Percentiles rank a stretch among this genome's conserved stretches.
These are phyloP conservation scores for Phaeosphaeriaceae sp. DNA, from an alignment of 2,329 filamentous ascomycete genomes.

Conservation along the genomic window DNA sequence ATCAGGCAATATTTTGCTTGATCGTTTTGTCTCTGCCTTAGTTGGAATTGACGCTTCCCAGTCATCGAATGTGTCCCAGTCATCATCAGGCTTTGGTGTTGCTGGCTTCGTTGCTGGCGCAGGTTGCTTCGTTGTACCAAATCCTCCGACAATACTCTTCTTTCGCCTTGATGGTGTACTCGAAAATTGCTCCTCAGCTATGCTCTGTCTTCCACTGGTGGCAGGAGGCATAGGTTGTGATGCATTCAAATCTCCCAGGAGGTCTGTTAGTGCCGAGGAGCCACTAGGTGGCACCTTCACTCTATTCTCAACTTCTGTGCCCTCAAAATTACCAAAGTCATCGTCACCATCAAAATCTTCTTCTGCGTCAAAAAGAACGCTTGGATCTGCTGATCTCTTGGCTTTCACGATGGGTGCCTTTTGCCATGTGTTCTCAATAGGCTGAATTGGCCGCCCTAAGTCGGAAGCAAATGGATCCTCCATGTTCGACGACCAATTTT, in stretches of 20 bases:
- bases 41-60: slow-evolving; percentile 47
- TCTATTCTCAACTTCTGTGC: slow-evolving; percentile 17
- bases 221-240: slow-evolving; percentile 22
- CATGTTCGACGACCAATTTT: slow-evolving; percentile 4
- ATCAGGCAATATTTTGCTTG: slow-evolving; percentile 4
- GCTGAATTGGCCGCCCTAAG: slow-evolving; percentile 8
- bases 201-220: not conserved
- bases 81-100: slow-evolving; percentile 35
- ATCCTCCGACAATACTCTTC: slow-evolving; percentile 17
- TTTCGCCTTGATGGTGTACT: slow-evolving; percentile 11
- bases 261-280: slow-evolving; percentile 30
- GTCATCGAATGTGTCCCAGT: slow-evolving; percentile 56
- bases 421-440: slow-evolving; percentile 26
- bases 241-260: slow-evolving; percentile 35
- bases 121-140: slow-evolving; percentile 10
- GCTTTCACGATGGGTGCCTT: slow-evolving; percentile 37
- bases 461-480: slow-evolving; percentile 22
- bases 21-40: slow-evolving; percentile 12
- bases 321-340: slow-evolving; percentile 48
- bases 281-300: slow-evolving; percentile 5
- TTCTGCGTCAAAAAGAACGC: slow-evolving; percentile 50
- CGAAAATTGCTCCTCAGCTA: not conserved
- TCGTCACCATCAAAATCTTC: slow-evolving; percentile 45
- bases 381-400: slow-evolving; percentile 44
- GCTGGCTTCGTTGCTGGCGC: slow-evolving; percentile 4